A percentile compares a stretch with the other conserved stretches of the same genome.
phyloP scores from a whole-genome alignment of 169 alveolate species.

The Plasmodium coatneyi region DNA sequence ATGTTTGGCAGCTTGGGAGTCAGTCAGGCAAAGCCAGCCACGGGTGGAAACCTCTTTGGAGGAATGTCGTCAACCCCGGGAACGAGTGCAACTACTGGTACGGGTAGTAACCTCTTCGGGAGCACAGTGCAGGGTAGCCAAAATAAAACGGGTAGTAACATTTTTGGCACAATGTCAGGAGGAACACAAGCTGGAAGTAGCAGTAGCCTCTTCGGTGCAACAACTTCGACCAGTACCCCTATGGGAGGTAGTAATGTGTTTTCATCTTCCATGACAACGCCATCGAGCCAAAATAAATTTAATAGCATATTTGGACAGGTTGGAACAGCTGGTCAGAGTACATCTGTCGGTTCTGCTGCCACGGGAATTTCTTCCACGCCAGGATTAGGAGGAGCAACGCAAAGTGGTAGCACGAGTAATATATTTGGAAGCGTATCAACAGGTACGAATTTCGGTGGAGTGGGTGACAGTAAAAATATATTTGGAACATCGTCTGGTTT shows the following conservation, averaged over 20 bases:
- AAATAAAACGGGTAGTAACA: slow-evolving; percentile 34
- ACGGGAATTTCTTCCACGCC: not conserved
- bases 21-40: slow-evolving; percentile 9
- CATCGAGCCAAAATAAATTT: slow-evolving; percentile 56
- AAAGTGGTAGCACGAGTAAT: slow-evolving; percentile 26
- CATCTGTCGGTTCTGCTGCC: not conserved
- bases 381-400: slow-evolving; percentile 1
- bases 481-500: slow-evolving; percentile 59
- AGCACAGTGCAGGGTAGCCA: slow-evolving; percentile 8
- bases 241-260: slow-evolving; percentile 30
- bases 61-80: slow-evolving; percentile 45
- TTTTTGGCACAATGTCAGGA: slow-evolving; percentile 57
- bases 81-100: slow-evolving; percentile 11
- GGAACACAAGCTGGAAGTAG: slow-evolving; percentile 33
- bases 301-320: slow-evolving; percentile 34
- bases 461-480: slow-evolving; percentile 50
- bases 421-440: slow-evolving; percentile 34
- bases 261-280: slow-evolving; percentile 11
- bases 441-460: slow-evolving; percentile 3
- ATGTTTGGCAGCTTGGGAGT: slow-evolving; percentile 27
- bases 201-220: slow-evolving; percentile 27
- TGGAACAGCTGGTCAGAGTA: not conserved
- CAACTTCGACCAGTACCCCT: slow-evolving; percentile 15
- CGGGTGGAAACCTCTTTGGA: slow-evolving; percentile 40
- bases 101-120: slow-evolving; percentile 35